Evolutionary conservation across 2,329 filamentous ascomycete species (phyloP).

Genomic region (Allantophomopsis lycopodina): DNA sequence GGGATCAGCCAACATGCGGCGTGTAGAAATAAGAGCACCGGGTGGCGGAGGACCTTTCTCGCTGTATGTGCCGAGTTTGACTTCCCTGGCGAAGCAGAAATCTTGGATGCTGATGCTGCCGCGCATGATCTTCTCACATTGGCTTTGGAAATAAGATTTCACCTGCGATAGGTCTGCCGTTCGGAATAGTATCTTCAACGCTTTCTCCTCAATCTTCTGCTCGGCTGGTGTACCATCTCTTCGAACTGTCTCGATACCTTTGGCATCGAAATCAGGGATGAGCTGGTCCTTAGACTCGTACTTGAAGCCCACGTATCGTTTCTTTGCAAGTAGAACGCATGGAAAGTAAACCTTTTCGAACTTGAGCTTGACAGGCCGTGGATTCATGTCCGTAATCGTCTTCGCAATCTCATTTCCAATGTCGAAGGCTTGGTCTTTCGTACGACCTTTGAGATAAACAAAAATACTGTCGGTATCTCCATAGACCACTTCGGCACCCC

Average conservation of each 20-base stretch:
- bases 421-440: conserved; percentile 75
- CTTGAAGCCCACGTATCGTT: conserved; percentile 96
- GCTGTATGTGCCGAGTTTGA: conserved; percentile 79
- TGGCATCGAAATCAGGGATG: conserved; percentile 87
- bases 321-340: conserved; percentile 88
- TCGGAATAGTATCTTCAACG: conserved; percentile 77
- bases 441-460: conserved; percentile 76
- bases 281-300: conserved; percentile 68
- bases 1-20: conserved; percentile 74
- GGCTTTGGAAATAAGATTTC: conserved; percentile 78
- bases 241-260: conserved; percentile 94
- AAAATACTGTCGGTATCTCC: conserved; percentile 96
- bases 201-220: conserved; percentile 92
- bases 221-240: conserved; percentile 90
- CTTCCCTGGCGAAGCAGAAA: conserved; percentile 90
- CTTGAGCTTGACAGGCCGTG: conserved; percentile 84
- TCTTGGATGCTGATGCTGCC: conserved; percentile 83
- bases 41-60: conserved; percentile 70
- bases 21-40: conserved; percentile 77
- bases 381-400: conserved; percentile 79
- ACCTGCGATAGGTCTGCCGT: conserved; percentile 81
- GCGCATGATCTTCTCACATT: conserved; percentile 86
- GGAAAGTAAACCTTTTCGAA: conserved; percentile 98
- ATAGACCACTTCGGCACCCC: conserved; percentile 95
- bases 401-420: conserved; percentile 88